Base-by-base conservation (phyloP, 2,329 filamentous ascomycete species). In the Lasiodiplodia sp. region DNA sequence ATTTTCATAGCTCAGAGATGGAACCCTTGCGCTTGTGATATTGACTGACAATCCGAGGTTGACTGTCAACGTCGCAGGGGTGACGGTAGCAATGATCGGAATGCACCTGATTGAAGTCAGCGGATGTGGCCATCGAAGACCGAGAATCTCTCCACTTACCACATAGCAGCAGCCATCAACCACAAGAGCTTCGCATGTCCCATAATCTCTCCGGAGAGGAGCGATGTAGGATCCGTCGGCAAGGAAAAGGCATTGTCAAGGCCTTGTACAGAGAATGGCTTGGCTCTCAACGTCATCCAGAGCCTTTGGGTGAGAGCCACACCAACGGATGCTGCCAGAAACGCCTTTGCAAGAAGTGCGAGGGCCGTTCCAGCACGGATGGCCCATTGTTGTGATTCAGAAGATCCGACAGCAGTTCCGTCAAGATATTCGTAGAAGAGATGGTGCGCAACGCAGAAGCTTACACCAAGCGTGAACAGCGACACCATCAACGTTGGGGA, bases 201-300 rank as follows among this genome's bases (percentile, higher is more conserved):
- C n/a, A 52, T 14, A 3, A 37, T 31, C 49, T 65, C 62, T 18
- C 31, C 28, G 47, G 21, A 53, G n/a, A 65, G 21, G 31, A 65
- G 53, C 10, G 62, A 65, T 1, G 25, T 16, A 11, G 49, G 62
- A 37, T 53, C 44, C 21, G 25, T 21, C 3, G 44, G 38, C 62
- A 65, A 34, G 8, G 62, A 65, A 25, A 65, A 65, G 16, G 53
- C 8, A 21, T 65, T 65, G 62, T 65, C 62, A 3, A 65, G 3
- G 31, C 21, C 37, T n/a, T 21, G 47, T 8, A 65, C n/a, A n/a
- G 31, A 53, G 6, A 53, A 40, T 10, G 62, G 47, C 12, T 53
- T 53, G 4, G 52, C 21, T 23, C 37, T 52, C 23, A 65, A 21
- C 7, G 62, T 65, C 3, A 65, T 34, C 44, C 62, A 65, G 8